Base-by-base conservation (phyloP, 768 basidiomycete species). In the Exsudoporus frostii region DNA sequence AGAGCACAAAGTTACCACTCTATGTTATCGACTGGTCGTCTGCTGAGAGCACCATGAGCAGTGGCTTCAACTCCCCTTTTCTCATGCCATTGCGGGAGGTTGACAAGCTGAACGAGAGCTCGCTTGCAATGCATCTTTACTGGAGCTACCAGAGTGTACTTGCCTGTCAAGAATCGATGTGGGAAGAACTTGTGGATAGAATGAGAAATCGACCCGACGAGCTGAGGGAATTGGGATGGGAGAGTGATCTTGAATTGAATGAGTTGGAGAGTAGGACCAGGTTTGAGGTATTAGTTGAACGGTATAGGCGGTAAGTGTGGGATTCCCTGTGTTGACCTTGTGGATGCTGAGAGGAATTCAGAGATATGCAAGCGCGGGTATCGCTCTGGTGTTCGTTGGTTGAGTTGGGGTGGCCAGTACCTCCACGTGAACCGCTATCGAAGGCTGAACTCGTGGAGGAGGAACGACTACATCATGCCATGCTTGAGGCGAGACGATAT, bases 81-180 rank as follows among this genome's bases (percentile, higher is more conserved):
- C 65, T 78, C 34, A 69, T 79, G 32, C 68, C 76, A 1, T 58
- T 74, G 20, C 74, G 76, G 29, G 74, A 74, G 49, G 68, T 85
- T 5, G 69, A 70, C 50, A 66, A 66, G 25, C 64, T 86, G 56
- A 82, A 71, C 53, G 81, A 85, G 49, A 77, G 83, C 40, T 83
- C 83, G 2, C 74, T 86, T 27, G 84, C 85, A 0, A 85, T 88
- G 83, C 86, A 88, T 51, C 75, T 88, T 4, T 82, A 85, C 60
- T 74, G 77, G 55, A 79, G 81, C n/a, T 86, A 80, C 55, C 79
- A 82, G 58, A 67, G 70, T 19, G 81, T 88, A 8, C 65, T 86
- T 13, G 84, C 83, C 13, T 85, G 83, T 58, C 80, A 84, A 65
- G 86, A 88, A 62, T 80, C 84, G 27, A 86, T 88, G 84, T 88